Base-by-base conservation (phyloP, 2,329 filamentous ascomycete species). In the Reticulascus tulasneorum region DNA sequence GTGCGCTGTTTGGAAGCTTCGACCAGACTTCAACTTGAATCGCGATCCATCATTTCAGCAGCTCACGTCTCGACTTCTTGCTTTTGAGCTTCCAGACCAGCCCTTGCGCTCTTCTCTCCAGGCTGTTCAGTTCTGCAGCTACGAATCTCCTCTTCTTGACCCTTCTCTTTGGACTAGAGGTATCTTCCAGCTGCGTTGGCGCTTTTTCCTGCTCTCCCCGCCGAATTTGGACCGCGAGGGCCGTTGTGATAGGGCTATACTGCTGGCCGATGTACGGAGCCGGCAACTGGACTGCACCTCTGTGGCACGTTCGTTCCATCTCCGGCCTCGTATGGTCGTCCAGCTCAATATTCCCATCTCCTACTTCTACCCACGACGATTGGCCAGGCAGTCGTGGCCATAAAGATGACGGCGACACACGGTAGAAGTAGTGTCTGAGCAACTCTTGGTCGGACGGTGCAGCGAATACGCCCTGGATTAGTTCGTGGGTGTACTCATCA, bases 391-490 rank as follows among this genome's bases (percentile, higher is more conserved):
- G 8, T n/a, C 40, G 40, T n/a, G 40, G 40, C 40, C 40, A 42
- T 15, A 41, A 23, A 22, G 35, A 38, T 12, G 29, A 40, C 16
- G 32, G 42, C 23, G 32, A 38, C 9, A 43, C 33, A n/a, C 40
- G 33, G 21, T 43, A 43, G 7, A 33, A 26, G 18, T 44, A 31
- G 9, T 34, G 23, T 24, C 35, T 41, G 17, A 41, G 17, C 10
- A 23, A n/a, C 9, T 34, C 27, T 16, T 17, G 23, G 15, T 29
- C 21, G 1, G 27, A 22, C 3, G 39, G 37, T 0, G 40, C 8
- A 1, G 50, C 45, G 24, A 62, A 60, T 7, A 63, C 20, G 1
- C 47, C 45, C 11, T 45, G 31, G 9, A 60, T 34, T 18, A 63
- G 47, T 8, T 35, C 38, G 18, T 48, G 37, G 1, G 56, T 54